Evolutionary conservation across 305 asterid genomes (phyloP), one percentile per base, ranked within the genome.

Genomic region (Fraxinus platypoda): DNA sequence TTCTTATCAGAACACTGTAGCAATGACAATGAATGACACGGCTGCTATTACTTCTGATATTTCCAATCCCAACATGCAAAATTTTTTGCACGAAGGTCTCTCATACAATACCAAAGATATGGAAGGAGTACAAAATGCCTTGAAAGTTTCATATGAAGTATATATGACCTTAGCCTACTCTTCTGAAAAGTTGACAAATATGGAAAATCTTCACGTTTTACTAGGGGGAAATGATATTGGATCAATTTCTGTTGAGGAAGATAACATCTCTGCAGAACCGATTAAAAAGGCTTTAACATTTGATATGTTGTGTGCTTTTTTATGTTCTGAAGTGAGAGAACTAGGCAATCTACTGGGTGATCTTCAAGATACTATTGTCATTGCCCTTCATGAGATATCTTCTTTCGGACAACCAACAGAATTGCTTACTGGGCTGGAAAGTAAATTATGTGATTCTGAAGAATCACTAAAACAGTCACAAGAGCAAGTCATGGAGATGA

Each of bases 291-390:
- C 91, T 35, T 84, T 89, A 84, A 84, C 93, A 35, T 82, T 90
- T 64, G 93, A 92, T 86, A 89, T 92, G 37, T 88, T 94, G 76
- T 86, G 73, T 76, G 83, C 91, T 31, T 75, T 94, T 77, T 87
- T 93, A 76, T 91, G 80, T 85, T 86, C 91, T n/a, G 97, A 93
- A 93, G 86, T 93, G 80, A 87, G 87, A 68, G 97, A 86, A 80
- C 83, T 94, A 77, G 93, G 93, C 79, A 77, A 81, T 81, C 81
- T 81, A 26, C 71, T 89, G 74, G 85, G 86, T 46, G 86, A 77
- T 79, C 81, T 90, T 82, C 93, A 91, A 79, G 96, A 83, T 76
- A 81, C 71, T 4, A 84, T 88, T 11, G 81, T 81, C 28, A 90
- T 87, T 15, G 85, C 92, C 76, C 88, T 88, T 70, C 85, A 81